A percentile compares a stretch with the other conserved stretches of the same genome.
phyloP scores from a whole-genome alignment of 2,329 filamentous ascomycete species.

The Calonectria leucothoes region DNA sequence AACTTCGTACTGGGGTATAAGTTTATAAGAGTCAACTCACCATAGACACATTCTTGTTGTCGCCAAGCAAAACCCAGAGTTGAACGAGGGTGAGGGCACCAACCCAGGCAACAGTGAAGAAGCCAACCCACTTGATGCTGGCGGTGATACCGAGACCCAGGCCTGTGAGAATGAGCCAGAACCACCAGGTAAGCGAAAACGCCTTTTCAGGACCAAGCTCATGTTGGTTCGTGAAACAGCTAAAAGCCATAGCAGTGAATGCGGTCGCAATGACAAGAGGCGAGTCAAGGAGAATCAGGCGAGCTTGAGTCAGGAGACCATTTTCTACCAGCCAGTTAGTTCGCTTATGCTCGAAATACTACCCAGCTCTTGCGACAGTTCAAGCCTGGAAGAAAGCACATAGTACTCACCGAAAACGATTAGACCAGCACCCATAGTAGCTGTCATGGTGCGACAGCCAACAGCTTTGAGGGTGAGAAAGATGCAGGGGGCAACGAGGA shows the following conservation, averaged over 20 bases:
- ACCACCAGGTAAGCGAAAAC: slow-evolving; percentile 95
- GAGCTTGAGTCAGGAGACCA: slow-evolving; percentile 92
- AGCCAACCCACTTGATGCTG: slow-evolving; percentile 98
- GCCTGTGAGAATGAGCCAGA: slow-evolving; percentile 91
- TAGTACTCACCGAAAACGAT: slow-evolving; percentile 84
- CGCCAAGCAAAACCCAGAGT: slow-evolving; percentile 94
- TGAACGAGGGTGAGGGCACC: slow-evolving; percentile 90
- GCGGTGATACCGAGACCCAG: slow-evolving; percentile 88
- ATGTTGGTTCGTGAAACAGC: slow-evolving; percentile 95
- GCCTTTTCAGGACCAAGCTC: slow-evolving; percentile 91
- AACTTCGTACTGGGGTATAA: too few relatives aligned
- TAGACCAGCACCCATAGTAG: slow-evolving; percentile 83
- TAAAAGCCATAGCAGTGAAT: slow-evolving; percentile 89
- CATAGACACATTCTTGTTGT: slow-evolving; percentile 85
- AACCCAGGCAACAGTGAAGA: slow-evolving; percentile 99
- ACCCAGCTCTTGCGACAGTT: not conserved
- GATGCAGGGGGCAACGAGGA: slow-evolving; percentile 89
- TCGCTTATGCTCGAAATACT: not conserved
- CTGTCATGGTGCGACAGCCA: slow-evolving; percentile 88
- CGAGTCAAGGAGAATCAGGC: slow-evolving; percentile 94
- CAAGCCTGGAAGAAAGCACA: not conserved
- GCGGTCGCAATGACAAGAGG: slow-evolving; percentile 94
- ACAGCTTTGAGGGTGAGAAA: slow-evolving; percentile 93
- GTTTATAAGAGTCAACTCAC: slow-evolving; percentile 54
- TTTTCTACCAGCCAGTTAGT: slow-evolving; percentile 75